Percentiles rank a stretch among this genome's conserved stretches.
Evolutionary conservation across 1,284 basidiomycete genomes (phyloP).

Genomic region (Apiotrichum brassicae): DNA sequence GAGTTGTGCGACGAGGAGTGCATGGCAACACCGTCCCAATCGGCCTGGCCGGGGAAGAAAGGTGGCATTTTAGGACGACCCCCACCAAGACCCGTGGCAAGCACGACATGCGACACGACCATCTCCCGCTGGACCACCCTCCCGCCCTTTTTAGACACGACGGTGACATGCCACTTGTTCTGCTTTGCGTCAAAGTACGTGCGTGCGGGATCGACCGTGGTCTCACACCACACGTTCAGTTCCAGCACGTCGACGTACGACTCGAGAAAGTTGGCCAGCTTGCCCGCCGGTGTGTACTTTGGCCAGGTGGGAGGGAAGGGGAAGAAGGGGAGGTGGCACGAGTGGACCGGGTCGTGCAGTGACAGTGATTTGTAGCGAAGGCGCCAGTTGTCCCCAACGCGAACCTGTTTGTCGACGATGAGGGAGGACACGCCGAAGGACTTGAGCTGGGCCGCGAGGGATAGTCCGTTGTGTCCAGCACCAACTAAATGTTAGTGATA

Average conservation of each 20-base stretch:
- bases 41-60: conserved; percentile 47
- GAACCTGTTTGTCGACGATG: conserved; percentile 44
- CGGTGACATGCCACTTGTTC: conserved; percentile 55
- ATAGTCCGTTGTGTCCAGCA: conserved; percentile 61
- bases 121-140: conserved; percentile 48
- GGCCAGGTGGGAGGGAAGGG: conserved; percentile 37
- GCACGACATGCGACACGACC: conserved; percentile 50
- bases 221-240: conserved; percentile 60
- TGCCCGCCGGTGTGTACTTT: conserved; percentile 34
- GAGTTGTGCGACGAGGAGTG: conserved; percentile 55
- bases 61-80: conserved; percentile 54
- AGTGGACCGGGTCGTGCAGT: conserved; percentile 58
- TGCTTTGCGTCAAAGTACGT: conserved; percentile 51
- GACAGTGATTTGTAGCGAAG: conserved; percentile 54
- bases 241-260: conserved; percentile 60
- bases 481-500: conserved; percentile 46
- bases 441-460: conserved; percentile 57
- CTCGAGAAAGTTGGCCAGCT: conserved; percentile 66
- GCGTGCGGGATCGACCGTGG: conserved; percentile 47
- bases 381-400: conserved; percentile 59
- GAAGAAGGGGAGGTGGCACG: conserved; percentile 31
- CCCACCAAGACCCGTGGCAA: conserved; percentile 58
- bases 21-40: conserved; percentile 54
- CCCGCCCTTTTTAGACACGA: conserved; percentile 48
- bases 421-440: conserved; percentile 53